Evolutionary conservation across 306 rosid genomes (phyloP), one percentile per base, ranked within the genome.

Genomic region (Calophaca sinica): DNA sequence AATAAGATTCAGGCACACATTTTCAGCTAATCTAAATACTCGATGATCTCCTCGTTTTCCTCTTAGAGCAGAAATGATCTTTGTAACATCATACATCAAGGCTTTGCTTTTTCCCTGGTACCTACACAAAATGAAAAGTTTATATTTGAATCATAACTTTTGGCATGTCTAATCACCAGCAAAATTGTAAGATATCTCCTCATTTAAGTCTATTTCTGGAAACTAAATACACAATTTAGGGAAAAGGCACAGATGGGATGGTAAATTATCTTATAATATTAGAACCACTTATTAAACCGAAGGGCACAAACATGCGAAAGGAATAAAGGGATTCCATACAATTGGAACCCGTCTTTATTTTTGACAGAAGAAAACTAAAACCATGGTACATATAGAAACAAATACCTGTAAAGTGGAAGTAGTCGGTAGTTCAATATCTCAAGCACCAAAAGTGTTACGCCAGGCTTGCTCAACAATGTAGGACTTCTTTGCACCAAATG

Each of bases 61-160:
- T 84, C 85, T 92, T 32, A 92, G 80, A 59, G 93, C 94, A 73
- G 97, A 90, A 68, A 94, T 83, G 51, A 94, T 94, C 90, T 94
- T 94, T 12, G 97, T 94, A 65, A 94, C 96, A 81, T 94, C 99
- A 70, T 92, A 94, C 99, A 94, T 94, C 86, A 94, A 87, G 83
- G 92, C 86, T 84, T 92, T 94, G 86, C 88, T 86, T 87, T 94
- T 94, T 11, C 97, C 97, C 83, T 92, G 89, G 83, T 94, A 94
- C 90, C 99, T 94, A 64, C 54, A 86, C 62, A 73, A 69, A 57
- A 75, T 63, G 71, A 70, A 52, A 68, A 52, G 50, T 77, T 82
- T 45, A 49, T 54, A 42, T 68, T 41, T 62, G 45, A 60, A 82
- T 39, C 62, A 15, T 41, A 73, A 78, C 58, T 55, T 48, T 62